These are phyloP conservation scores for Pleurotus eryngii DNA, from an alignment of 768 basidiomycete genomes.

Conservation along the genomic window DNA sequence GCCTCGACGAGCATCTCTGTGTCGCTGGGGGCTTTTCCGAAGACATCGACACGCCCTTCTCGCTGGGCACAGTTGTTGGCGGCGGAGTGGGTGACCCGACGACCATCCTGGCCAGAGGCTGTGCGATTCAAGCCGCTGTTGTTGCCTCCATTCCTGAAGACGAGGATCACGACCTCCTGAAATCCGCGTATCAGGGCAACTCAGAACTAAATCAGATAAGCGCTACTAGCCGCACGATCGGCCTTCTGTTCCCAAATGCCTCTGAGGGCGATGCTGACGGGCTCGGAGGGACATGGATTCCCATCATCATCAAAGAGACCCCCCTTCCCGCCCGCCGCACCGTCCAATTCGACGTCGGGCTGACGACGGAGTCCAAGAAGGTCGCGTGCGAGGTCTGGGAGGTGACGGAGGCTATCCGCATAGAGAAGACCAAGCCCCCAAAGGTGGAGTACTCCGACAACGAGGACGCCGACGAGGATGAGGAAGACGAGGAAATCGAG, in stretches of 20 bases:
- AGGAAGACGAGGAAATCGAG: constrained; percentile 59
- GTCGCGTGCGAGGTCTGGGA: constrained; percentile 79
- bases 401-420: constrained; percentile 60
- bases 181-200: constrained; percentile 45
- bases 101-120: constrained; percentile 73
- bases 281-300: constrained; percentile 64
- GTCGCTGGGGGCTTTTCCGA: constrained; percentile 53
- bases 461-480: constrained; percentile 51
- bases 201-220: constrained; percentile 39
- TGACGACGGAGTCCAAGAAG: constrained; percentile 38
- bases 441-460: constrained; percentile 43
- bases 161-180: constrained; percentile 47
- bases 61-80: constrained; percentile 62
- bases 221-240: constrained; percentile 62
- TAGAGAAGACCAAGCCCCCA: constrained; percentile 53
- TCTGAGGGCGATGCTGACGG: constrained; percentile 33
- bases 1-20: constrained; percentile 60
- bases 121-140: constrained; percentile 69
- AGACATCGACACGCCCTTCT: constrained; percentile 62
- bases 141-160: constrained; percentile 46
- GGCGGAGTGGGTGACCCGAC: constrained; percentile 78
- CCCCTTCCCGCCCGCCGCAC: constrained; percentile 64
- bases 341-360: constrained; percentile 54
- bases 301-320: constrained; percentile 67
- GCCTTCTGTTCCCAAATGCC: constrained; percentile 58